Conservation (phyloP, 2,329 filamentous ascomycete species). For the Blastomyces gilchristii region DNA sequence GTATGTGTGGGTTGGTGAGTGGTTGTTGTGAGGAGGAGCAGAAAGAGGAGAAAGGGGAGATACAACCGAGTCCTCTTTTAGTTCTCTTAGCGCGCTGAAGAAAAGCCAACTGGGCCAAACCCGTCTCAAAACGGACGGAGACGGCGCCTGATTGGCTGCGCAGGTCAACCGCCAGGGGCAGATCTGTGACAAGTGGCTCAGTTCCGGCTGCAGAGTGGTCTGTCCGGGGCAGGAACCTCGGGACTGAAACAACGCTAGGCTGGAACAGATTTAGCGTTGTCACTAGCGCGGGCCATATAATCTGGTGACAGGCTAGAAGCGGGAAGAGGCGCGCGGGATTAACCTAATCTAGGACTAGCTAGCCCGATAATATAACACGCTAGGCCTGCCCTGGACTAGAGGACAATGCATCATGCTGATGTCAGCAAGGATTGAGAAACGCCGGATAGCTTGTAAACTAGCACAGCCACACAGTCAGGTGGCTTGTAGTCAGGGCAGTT, state of each 20-base stretch:
- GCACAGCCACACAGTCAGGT: no score
- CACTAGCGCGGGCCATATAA: neutral
- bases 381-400: no score
- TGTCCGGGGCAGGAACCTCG: neutral
- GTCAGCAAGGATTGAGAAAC: no score
- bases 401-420: no score
- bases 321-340: neutral
- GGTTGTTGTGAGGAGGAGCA: constrained; percentile 5
- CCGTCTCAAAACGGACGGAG: constrained; percentile 6
- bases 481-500: no score
- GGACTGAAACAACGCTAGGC: neutral
- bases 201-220: no score
- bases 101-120: neutral
- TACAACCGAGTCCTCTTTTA: no score
- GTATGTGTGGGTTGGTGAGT: no score
- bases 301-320: neutral
- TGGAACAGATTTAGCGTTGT: neutral
- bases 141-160: constrained; percentile 8
- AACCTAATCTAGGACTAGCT: neutral
- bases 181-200: neutral
- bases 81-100: no score
- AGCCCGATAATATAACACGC: no score
- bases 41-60: neutral
- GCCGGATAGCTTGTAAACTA: no score
- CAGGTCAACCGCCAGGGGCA: neutral